A percentile compares a stretch with the other conserved stretches of the same genome.
Evolutionary conservation across 176 grass and related monocot genomes (phyloP).

Genomic region (Typha latifolia): DNA sequence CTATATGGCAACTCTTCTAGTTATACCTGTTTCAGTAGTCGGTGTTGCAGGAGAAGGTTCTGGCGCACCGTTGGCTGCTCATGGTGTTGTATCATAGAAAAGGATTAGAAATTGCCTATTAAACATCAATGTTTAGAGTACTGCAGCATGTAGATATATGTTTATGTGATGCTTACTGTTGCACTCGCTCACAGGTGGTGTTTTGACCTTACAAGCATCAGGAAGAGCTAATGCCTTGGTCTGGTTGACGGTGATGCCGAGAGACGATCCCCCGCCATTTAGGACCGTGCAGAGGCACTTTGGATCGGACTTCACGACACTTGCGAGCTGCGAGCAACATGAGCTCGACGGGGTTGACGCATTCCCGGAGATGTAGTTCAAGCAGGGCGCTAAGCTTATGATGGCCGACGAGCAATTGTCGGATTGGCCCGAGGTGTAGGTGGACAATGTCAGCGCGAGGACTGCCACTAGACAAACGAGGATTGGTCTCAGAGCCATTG

Average conservation of each 20-base stretch:
- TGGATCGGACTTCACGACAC: constrained; percentile 45
- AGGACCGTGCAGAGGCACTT: constrained; percentile 68
- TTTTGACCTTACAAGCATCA: constrained; percentile 45
- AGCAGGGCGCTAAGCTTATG: constrained; percentile 61
- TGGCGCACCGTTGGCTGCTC: constrained; percentile 8
- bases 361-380: constrained; percentile 70
- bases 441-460: too few species aligned
- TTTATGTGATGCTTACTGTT: constrained; percentile 24
- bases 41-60: neutral
- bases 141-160: neutral
- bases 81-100: neutral
- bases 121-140: neutral
- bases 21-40: neutral
- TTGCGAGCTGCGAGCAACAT: constrained; percentile 54
- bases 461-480: too few species aligned
- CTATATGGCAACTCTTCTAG: neutral
- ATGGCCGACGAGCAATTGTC: constrained; percentile 43
- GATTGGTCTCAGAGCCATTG: too few species aligned
- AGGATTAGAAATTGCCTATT: neutral
- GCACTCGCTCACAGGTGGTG: constrained; percentile 52
- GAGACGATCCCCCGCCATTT: constrained; percentile 31
- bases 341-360: constrained; percentile 34
- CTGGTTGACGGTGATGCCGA: constrained; percentile 60
- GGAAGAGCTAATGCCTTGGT: constrained; percentile 55
- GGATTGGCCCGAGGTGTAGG: constrained; percentile 35